Conservation (phyloP, 768 basidiomycete species). For the Dioszegia hungarica region DNA sequence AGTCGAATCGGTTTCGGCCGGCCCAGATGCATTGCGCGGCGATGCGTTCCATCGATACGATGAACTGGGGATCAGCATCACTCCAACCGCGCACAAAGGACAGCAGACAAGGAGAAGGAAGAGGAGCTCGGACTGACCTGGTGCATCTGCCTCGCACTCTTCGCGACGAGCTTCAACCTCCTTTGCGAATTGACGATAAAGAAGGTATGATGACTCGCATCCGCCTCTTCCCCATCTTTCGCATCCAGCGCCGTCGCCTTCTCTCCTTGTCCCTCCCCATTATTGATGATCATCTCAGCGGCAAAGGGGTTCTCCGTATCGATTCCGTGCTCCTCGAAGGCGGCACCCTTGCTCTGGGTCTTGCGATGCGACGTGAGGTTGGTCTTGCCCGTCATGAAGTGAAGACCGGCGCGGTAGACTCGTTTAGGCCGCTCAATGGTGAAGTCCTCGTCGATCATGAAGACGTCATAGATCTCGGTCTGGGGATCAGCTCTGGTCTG, state of each 20-base stretch:
- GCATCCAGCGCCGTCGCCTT: constrained; percentile 46
- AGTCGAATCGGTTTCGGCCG: constrained; percentile 78
- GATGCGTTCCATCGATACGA: constrained; percentile 79
- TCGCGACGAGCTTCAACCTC: constrained; percentile 76
- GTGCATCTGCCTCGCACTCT: constrained; percentile 57
- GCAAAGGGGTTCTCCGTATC: constrained; percentile 33
- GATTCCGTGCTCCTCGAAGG: constrained; percentile 21
- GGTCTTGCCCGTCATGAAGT: constrained; percentile 55
- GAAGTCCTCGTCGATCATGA: constrained; percentile 84
- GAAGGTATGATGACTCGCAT: constrained; percentile 89
- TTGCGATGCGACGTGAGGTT: not conserved
- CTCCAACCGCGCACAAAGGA: not conserved
- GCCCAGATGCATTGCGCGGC: constrained; percentile 72
- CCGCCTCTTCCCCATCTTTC: constrained; percentile 55
- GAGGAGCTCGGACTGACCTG: not conserved
- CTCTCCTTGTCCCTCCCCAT: constrained; percentile 49
- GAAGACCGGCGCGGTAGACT: constrained; percentile 78
- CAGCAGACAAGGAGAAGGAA: not conserved
- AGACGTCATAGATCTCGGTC: constrained; percentile 88
- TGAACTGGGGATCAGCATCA: constrained; percentile 58
- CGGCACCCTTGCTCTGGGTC: too few relatives aligned
- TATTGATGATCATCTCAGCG: constrained; percentile 32
- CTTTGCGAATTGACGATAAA: constrained; percentile 88
- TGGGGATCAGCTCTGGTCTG: constrained; percentile 40
- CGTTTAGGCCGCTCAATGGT: constrained; percentile 82